phyloP scores from a whole-genome alignment of 805 yeast genomes.

The Priceomyces castillae region DNA sequence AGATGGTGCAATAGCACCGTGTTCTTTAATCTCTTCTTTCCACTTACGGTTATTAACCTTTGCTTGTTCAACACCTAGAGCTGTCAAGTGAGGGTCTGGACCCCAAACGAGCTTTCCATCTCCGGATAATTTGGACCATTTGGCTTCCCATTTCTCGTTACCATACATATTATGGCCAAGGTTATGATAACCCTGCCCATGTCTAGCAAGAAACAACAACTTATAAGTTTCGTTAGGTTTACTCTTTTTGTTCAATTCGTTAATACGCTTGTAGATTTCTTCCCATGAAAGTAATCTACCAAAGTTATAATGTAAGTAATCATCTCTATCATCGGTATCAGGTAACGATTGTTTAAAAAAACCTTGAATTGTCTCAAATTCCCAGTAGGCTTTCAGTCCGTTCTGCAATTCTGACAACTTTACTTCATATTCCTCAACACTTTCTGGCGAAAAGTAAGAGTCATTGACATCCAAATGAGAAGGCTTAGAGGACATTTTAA shows the following conservation, averaged over 20 bases:
- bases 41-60: conserved; percentile 41
- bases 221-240: conserved; percentile 36
- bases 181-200: conserved; percentile 56
- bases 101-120: conserved; percentile 51
- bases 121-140: conserved; percentile 44
- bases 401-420: conserved; percentile 10
- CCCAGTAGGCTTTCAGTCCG: conserved; percentile 24
- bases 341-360: conserved; percentile 44
- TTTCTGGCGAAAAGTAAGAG: conserved; percentile 23
- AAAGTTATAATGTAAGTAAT: conserved; percentile 42
- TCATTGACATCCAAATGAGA: conserved; percentile 28
- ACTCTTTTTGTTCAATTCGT: conserved; percentile 32
- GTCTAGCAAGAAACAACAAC: conserved; percentile 48
- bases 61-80: conserved; percentile 45
- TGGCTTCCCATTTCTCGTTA: conserved; percentile 42
- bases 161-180: conserved; percentile 47
- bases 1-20: conserved; percentile 35
- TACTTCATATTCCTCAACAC: conserved; percentile 14
- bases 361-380: conserved; percentile 39
- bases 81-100: conserved; percentile 51
- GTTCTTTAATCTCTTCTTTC: conserved; percentile 30
- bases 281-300: conserved; percentile 42
- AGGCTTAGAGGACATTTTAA: conserved; percentile 15
- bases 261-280: conserved; percentile 25
- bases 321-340: conserved; percentile 37